Evolutionary conservation across 257 asterid species (phyloP).

Genomic region (Lycium ferocissimum): DNA sequence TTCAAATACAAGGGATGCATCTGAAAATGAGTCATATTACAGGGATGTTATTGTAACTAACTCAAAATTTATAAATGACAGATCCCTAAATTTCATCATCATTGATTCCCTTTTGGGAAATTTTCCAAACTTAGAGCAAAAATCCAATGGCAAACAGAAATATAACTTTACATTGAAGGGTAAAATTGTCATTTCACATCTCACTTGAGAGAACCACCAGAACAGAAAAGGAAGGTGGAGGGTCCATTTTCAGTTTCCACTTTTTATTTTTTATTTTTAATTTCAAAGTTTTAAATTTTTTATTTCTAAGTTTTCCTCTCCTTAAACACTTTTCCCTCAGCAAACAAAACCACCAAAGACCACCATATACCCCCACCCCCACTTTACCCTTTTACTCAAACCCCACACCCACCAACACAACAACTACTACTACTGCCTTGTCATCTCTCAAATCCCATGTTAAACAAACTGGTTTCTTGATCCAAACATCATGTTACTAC

Average conservation of each 20-base stretch:
- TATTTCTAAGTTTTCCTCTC: neutral
- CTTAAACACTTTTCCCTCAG: neutral
- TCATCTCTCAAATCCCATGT: neutral
- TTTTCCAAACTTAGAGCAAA: neutral
- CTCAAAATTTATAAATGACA: neutral
- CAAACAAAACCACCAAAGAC: neutral
- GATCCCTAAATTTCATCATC: neutral
- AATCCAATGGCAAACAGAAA: neutral
- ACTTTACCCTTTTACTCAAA: neutral
- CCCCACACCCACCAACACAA: slow-evolving; percentile 15
- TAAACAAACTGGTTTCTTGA: slow-evolving; percentile 17
- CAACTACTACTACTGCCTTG: neutral
- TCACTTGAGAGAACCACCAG: neutral
- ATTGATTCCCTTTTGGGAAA: neutral
- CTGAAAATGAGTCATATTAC: neutral
- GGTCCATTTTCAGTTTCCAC: slow-evolving; percentile 21
- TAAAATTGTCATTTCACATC: neutral
- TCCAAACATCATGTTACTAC: slow-evolving; percentile 1
- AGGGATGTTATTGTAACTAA: neutral
- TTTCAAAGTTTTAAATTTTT: neutral
- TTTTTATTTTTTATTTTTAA: neutral
- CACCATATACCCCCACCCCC: neutral
- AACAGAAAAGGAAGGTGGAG: neutral
- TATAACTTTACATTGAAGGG: neutral
- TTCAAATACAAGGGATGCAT: neutral